Percentiles rank a stretch among this genome's conserved stretches.
Evolutionary conservation across 495 filamentous ascomycete species (phyloP).

Genomic region (Cercophora sp.): DNA sequence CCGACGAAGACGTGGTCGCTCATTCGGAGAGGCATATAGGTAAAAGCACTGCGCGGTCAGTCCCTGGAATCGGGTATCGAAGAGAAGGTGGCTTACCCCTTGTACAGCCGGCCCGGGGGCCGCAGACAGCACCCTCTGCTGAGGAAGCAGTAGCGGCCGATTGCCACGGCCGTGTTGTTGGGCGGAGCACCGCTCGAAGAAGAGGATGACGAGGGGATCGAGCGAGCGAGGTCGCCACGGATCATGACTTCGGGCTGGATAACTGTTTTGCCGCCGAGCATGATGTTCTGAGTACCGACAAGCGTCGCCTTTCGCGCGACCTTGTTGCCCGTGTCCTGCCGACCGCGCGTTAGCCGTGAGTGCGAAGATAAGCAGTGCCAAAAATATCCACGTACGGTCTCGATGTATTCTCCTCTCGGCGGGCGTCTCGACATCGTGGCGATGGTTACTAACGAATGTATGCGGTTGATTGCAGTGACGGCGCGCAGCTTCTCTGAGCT

Average conservation of each 20-base stretch:
- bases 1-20: conserved; percentile 91
- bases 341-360: conserved; percentile 3
- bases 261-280: conserved; percentile 91
- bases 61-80: neutral
- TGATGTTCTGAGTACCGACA: conserved; percentile 93
- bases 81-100: conserved; percentile 43
- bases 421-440: conserved; percentile 68
- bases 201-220: conserved; percentile 37
- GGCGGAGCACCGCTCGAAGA: conserved; percentile 31
- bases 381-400: conserved; percentile 62
- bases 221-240: conserved; percentile 79
- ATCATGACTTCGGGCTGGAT: conserved; percentile 90
- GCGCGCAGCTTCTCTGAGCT: no score
- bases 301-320: conserved; percentile 87
- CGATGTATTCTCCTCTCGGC: conserved; percentile 87
- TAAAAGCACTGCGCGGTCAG: conserved; percentile 44
- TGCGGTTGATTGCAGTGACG: no score
- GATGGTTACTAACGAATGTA: no score
- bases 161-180: conserved; percentile 68
- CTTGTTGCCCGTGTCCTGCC: conserved; percentile 94
- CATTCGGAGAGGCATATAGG: conserved; percentile 82
- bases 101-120: conserved; percentile 71
- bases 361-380: neutral
- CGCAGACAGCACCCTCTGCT: conserved; percentile 66
- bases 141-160: conserved; percentile 86